Evolutionary conservation across 78 protist species (phyloP).

Genomic region (Isochrysis galbana): DNA sequence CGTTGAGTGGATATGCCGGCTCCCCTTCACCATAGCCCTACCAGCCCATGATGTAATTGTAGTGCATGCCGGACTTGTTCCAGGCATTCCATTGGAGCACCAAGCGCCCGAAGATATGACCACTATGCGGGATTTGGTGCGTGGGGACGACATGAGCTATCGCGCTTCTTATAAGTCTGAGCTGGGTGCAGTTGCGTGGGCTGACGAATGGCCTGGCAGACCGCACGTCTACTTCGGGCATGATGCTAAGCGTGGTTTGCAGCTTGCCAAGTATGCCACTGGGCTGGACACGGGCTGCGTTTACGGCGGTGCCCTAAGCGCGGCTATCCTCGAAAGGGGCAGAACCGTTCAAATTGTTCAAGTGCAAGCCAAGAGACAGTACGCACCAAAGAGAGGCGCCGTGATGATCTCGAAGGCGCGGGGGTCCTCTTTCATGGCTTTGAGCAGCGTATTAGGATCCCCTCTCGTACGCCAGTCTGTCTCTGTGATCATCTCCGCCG

Average conservation of each 20-base stretch:
- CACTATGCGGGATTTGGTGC: not conserved
- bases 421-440: no score
- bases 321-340: not conserved
- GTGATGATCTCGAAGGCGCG: no score
- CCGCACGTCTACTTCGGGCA: not conserved
- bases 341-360: no score
- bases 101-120: not conserved
- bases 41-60: not conserved
- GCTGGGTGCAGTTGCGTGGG: not conserved
- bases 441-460: no score
- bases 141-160: not conserved
- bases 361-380: no score
- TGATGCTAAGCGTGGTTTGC: not conserved
- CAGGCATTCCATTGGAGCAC: not conserved
- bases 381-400: no score
- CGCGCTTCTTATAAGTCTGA: not conserved
- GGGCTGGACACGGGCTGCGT: not conserved
- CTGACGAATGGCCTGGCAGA: not conserved
- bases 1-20: not conserved
- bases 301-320: not conserved
- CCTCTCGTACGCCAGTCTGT: no score
- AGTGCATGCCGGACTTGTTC: not conserved
- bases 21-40: not conserved
- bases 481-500: no score
- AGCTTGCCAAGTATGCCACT: not conserved